Evolutionary conservation across 768 basidiomycete species (phyloP).

Genomic region (Kwoniella dejecticola): DNA sequence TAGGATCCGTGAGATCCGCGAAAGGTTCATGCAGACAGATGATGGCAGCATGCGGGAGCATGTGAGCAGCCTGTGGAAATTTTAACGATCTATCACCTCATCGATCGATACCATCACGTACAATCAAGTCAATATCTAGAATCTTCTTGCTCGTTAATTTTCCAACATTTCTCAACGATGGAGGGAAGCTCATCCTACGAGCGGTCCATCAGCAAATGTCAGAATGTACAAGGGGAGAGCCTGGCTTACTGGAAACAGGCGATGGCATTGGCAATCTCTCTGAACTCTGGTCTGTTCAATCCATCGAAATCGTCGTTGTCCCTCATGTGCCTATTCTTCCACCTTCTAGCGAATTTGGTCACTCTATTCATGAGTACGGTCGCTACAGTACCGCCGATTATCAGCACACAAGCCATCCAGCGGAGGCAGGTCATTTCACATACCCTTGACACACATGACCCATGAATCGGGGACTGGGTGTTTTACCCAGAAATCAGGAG

Average conservation of each 20-base stretch:
- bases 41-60: slow-evolving; percentile 43
- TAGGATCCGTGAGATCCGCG: slow-evolving; percentile 40
- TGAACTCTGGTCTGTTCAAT: slow-evolving; percentile 46
- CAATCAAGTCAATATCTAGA: slow-evolving; percentile 47
- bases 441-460: slow-evolving; percentile 39
- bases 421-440: background rate
- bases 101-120: slow-evolving; percentile 13
- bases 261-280: slow-evolving; percentile 46
- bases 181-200: slow-evolving; percentile 49
- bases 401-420: background rate
- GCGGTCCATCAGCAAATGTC: background rate
- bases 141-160: slow-evolving; percentile 24
- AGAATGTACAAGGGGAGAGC: background rate
- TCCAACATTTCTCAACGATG: slow-evolving; percentile 32
- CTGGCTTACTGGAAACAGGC: slow-evolving; percentile 46
- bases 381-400: slow-evolving; percentile 11
- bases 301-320: slow-evolving; percentile 48
- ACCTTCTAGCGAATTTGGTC: slow-evolving; percentile 38
- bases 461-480: slow-evolving; percentile 48
- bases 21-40: slow-evolving; percentile 50
- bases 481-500: slow-evolving; percentile 44
- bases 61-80: slow-evolving; percentile 37
- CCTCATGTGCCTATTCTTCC: slow-evolving; percentile 48
- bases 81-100: background rate
- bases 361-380: slow-evolving; percentile 38